phyloP scores from a whole-genome alignment of 139 green algal genomes.

The Asterochloris erici region DNA sequence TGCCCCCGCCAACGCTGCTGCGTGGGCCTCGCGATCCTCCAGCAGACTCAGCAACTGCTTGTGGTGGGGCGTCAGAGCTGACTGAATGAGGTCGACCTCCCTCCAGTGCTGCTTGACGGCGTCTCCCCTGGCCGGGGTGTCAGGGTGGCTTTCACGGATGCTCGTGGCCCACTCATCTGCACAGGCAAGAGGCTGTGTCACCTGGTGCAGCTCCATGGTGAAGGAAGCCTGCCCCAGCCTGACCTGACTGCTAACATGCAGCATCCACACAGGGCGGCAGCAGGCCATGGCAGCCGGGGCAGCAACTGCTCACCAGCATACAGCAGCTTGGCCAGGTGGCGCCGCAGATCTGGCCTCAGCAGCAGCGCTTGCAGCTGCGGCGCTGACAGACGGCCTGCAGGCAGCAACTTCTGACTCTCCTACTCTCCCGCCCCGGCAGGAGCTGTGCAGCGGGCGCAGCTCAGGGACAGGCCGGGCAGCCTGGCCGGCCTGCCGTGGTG shows the following conservation, averaged over 20 bases:
- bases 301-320: constrained; percentile 2
- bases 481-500: neutral
- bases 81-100: constrained; percentile 37
- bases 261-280: too few species aligned
- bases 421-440: neutral
- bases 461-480: neutral
- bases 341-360: constrained; percentile 36
- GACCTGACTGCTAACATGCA: too few species aligned
- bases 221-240: too few species aligned
- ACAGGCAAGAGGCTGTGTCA: neutral
- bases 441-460: neutral
- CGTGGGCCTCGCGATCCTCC: neutral
- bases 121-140: constrained; percentile 9
- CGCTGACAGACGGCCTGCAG: constrained; percentile 14
- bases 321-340: constrained; percentile 46
- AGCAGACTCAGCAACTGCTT: neutral
- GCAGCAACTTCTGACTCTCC: neutral
- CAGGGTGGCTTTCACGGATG: constrained; percentile 51
- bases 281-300: too few species aligned
- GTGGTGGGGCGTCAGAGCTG: constrained; percentile 15
- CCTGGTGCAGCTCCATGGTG: too few species aligned
- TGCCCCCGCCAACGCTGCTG: too few species aligned
- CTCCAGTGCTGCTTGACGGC: constrained; percentile 38
- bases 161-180: constrained; percentile 48
- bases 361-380: constrained; percentile 30